phyloP scores from a whole-genome alignment of 345 rosid species.

The Microcos paniculata region DNA sequence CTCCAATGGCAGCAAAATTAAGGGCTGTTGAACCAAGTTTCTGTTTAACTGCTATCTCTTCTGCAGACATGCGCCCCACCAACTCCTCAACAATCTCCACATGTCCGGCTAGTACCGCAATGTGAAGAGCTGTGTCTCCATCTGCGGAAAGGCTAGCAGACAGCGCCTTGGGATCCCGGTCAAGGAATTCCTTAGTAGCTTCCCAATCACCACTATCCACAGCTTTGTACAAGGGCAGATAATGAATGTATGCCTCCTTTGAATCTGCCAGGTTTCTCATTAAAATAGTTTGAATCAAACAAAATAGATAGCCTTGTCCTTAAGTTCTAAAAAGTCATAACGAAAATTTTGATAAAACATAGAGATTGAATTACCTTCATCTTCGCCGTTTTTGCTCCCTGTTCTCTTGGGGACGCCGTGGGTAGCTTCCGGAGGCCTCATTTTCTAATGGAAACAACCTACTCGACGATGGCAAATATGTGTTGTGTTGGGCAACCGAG shows the following conservation, averaged over 20 bases:
- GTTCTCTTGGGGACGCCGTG: background rate
- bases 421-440: constrained; percentile 4
- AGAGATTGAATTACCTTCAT: background rate
- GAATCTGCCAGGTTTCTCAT: background rate
- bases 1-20: constrained; percentile 70
- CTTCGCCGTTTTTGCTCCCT: background rate
- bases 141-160: constrained; percentile 52
- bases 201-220: constrained; percentile 60
- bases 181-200: constrained; percentile 41
- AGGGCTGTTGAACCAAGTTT: constrained; percentile 56
- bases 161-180: constrained; percentile 32
- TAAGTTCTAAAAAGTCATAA: too few species aligned
- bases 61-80: constrained; percentile 20
- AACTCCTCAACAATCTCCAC: constrained; percentile 55
- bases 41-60: constrained; percentile 29
- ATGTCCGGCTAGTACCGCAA: constrained; percentile 67
- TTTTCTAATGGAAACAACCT: background rate
- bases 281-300: background rate
- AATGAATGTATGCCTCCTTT: constrained; percentile 17
- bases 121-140: constrained; percentile 63
- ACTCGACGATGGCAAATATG: background rate
- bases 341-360: background rate
- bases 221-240: constrained; percentile 48
- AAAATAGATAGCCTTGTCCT: too few species aligned
- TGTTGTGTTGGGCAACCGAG: background rate